A percentile compares a stretch with the other conserved stretches of the same genome.
Evolutionary conservation across 352 stramenopile genomes (phyloP).

Genomic region (Phytophthora niederhauseri): DNA sequence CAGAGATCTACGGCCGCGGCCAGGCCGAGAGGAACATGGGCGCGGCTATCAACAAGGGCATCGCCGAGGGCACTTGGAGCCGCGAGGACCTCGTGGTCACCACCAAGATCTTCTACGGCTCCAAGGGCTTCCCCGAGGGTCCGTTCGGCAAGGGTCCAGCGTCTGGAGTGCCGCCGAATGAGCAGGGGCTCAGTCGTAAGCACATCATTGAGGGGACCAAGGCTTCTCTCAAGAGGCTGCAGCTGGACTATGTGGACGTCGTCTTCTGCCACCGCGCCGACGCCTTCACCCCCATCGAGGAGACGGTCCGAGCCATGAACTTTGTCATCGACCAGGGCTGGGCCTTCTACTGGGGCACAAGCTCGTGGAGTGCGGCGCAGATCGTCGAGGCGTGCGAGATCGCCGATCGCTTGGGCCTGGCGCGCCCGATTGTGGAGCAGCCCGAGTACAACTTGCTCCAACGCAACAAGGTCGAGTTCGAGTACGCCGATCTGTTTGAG

Average conservation of each 20-base stretch:
- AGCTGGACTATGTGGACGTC: constrained; percentile 46
- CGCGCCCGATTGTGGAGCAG: constrained; percentile 51
- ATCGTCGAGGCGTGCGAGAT: constrained; percentile 52
- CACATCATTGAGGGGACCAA: constrained; percentile 59
- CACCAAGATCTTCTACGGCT: constrained; percentile 31
- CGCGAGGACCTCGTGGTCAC: constrained; percentile 26
- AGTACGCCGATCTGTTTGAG: constrained; percentile 58
- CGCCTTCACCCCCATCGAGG: constrained; percentile 43
- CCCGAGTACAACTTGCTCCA: constrained; percentile 66
- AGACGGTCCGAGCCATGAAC: constrained; percentile 59
- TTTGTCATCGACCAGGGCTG: constrained; percentile 36
- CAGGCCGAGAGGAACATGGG: constrained; percentile 29
- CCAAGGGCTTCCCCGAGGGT: too few relatives aligned
- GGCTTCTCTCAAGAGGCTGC: constrained; percentile 38
- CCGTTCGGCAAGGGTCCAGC: background rate
- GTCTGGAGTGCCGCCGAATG: constrained; percentile 22
- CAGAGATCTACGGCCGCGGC: constrained; percentile 21
- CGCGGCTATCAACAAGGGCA: constrained; percentile 35
- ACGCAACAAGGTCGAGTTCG: constrained; percentile 54
- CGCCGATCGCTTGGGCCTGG: constrained; percentile 35
- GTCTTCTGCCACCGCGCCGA: constrained; percentile 47
- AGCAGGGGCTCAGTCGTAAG: constrained; percentile 44
- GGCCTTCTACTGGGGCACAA: constrained; percentile 51
- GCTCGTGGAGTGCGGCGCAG: constrained; percentile 50
- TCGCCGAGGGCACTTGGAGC: constrained; percentile 24